Conservation (phyloP, 225 moss, liverwort and hornwort genomes). For the Sphagnum tenellum region DNA sequence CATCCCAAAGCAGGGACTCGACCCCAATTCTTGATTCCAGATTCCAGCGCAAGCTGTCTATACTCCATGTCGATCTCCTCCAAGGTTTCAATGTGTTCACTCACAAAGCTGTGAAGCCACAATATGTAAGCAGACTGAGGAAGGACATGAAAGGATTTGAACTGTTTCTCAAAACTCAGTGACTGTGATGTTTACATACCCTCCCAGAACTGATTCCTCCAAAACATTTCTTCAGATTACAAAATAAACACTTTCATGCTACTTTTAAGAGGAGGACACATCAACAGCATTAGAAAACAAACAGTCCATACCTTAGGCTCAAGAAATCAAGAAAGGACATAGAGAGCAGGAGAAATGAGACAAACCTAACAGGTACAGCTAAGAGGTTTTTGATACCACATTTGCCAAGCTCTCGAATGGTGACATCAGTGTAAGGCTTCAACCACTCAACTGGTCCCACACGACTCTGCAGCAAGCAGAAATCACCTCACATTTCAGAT, state of each 20-base stretch:
- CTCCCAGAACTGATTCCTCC: not conserved
- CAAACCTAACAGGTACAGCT: conserved; percentile 92
- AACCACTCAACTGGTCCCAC: conserved; percentile 99
- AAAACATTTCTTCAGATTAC: not conserved
- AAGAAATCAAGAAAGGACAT: not conserved
- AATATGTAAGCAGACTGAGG: no score
- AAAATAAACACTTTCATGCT: not conserved
- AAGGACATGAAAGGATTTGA: no score
- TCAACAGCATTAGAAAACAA: not conserved
- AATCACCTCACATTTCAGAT: not conserved
- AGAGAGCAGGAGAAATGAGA: conserved; percentile 2
- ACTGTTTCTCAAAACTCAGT: no score
- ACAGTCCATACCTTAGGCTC: not conserved
- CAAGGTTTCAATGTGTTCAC: conserved; percentile 94
- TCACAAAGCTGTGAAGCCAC: conserved; percentile 66
- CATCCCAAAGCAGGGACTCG: conserved; percentile 83
- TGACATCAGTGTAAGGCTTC: conserved; percentile 86
- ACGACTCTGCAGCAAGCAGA: conserved; percentile 58
- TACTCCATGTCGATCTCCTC: conserved; percentile 99
- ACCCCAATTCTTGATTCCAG: conserved; percentile 96
- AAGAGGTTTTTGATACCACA: conserved; percentile 75
- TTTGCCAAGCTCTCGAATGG: conserved; percentile 85
- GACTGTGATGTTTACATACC: no score
- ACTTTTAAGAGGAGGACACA: no score
- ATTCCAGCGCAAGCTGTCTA: conserved; percentile 80